phyloP scores from a whole-genome alignment of 2,329 filamentous ascomycete species.

The Exophiala aquamarina region DNA sequence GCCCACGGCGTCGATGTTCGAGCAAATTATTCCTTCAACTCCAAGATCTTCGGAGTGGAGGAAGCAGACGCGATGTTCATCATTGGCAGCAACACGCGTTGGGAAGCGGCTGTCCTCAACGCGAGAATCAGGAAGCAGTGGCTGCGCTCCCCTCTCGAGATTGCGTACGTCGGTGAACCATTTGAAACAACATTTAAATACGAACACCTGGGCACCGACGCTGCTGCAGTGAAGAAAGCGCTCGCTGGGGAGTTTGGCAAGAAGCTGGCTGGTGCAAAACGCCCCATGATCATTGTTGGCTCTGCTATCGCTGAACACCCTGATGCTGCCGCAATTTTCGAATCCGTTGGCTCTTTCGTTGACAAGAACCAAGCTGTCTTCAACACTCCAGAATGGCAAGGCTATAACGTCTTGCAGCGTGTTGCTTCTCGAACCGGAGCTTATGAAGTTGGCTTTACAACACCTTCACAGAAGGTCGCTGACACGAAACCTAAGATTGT shows the following conservation, averaged over 20 bases:
- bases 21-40: slow-evolving; percentile 96
- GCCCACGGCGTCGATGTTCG: slow-evolving; percentile 92
- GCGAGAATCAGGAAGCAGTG: slow-evolving; percentile 97
- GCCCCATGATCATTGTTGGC: slow-evolving; percentile 94
- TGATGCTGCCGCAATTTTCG: slow-evolving; percentile 90
- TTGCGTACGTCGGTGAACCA: slow-evolving; percentile 84
- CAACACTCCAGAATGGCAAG: slow-evolving; percentile 87
- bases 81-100: slow-evolving; percentile 90
- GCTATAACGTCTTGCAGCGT: slow-evolving; percentile 94
- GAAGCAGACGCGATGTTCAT: slow-evolving; percentile 90
- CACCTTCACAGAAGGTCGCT: slow-evolving; percentile 77
- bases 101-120: slow-evolving; percentile 93
- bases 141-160: slow-evolving; percentile 89
- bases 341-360: slow-evolving; percentile 84
- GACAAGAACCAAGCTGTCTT: slow-evolving; percentile 92
- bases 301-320: slow-evolving; percentile 87
- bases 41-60: slow-evolving; percentile 88
- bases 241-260: slow-evolving; percentile 87
- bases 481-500: slow-evolving; percentile 89
- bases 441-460: slow-evolving; percentile 92
- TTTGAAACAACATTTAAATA: slow-evolving; percentile 97
- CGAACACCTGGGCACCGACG: slow-evolving; percentile 80
- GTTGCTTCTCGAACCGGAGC: slow-evolving; percentile 89
- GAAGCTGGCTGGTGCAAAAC: slow-evolving; percentile 83
- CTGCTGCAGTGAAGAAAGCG: slow-evolving; percentile 77